phyloP scores from a whole-genome alignment of 73 alveolate species.

The Symbiodinium pilosum region DNA sequence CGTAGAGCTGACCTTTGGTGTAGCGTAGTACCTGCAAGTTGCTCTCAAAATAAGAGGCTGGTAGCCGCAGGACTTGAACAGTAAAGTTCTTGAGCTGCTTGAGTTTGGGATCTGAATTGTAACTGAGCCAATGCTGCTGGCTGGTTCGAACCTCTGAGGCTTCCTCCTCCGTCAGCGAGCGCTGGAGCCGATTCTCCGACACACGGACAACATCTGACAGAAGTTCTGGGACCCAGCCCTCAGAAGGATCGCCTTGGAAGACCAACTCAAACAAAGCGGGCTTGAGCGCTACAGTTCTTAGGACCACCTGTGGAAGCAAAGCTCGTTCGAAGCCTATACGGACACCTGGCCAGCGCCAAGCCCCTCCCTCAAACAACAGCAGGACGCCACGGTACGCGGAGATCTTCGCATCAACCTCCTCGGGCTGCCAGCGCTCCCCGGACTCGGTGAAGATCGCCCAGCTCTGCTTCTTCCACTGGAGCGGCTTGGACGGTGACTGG shows the following conservation, averaged over 20 bases:
- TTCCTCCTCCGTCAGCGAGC: conserved; percentile 32
- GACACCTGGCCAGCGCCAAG: conserved; percentile 86
- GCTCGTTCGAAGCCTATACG: conserved; percentile 47
- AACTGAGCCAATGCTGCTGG: conserved; percentile 64
- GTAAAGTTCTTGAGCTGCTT: conserved; percentile 26
- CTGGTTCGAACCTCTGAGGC: conserved; percentile 62
- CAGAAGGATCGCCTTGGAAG: background rate
- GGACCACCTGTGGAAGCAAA: background rate
- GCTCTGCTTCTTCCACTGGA: conserved; percentile 56
- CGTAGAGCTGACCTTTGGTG: conserved; percentile 56
- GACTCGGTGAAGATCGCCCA: conserved; percentile 57
- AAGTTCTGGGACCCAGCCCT: background rate
- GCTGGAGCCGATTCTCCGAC: conserved; percentile 30
- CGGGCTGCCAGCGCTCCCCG: conserved; percentile 64
- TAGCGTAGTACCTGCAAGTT: conserved; percentile 80
- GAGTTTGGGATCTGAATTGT: background rate
- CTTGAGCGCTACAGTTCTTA: conserved; percentile 68
- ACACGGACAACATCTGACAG: conserved; percentile 30
- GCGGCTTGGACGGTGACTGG: background rate
- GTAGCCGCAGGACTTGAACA: conserved; percentile 41
- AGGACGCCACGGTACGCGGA: conserved; percentile 10
- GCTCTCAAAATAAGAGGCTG: conserved; percentile 23
- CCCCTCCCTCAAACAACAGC: conserved; percentile 72
- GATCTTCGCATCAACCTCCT: background rate
- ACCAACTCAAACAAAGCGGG: conserved; percentile 83